Percentiles rank a stretch among this genome's conserved stretches.
phyloP scores from a whole-genome alignment of 2,329 filamentous ascomycete genomes.

The Tolypocladium cylindrosporum region DNA sequence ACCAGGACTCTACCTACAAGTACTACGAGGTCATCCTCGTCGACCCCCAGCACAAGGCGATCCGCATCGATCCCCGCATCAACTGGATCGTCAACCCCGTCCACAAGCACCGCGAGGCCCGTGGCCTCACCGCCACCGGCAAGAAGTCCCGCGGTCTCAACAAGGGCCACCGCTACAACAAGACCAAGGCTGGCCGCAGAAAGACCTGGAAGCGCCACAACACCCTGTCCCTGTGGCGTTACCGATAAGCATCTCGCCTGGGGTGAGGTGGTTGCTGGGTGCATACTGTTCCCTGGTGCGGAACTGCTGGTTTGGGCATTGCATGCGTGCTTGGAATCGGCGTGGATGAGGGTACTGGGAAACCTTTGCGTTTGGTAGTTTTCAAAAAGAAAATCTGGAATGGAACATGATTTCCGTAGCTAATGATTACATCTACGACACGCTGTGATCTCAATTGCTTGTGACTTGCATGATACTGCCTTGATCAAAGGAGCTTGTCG shows the following conservation, averaged over 20 bases:
- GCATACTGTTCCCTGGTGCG: not conserved
- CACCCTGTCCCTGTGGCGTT: conserved; percentile 97
- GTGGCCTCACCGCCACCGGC: conserved; percentile 95
- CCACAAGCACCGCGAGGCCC: conserved; percentile 99
- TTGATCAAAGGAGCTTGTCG: not conserved
- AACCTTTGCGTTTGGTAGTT: conserved; percentile 4
- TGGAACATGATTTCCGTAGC: conserved; percentile 16
- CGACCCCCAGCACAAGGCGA: conserved; percentile 99
- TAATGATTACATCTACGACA: not conserved
- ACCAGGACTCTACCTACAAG: conserved; percentile 99
- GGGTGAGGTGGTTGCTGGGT: not conserved
- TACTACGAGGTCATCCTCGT: conserved; percentile 99
- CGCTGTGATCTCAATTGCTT: not conserved
- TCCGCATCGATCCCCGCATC: conserved; percentile 97
- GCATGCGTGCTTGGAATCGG: conserved; percentile 5
- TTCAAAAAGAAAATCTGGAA: conserved; percentile 17
- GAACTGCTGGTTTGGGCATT: conserved; percentile 5
- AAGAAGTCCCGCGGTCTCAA: conserved; percentile 99
- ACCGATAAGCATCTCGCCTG: conserved; percentile 55
- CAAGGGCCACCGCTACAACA: conserved; percentile 99
- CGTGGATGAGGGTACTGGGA: conserved; percentile 1
- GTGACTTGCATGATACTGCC: not conserved
- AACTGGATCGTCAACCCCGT: conserved; percentile 99
- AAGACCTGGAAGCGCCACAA: conserved; percentile 99
- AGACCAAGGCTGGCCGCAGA: conserved; percentile 91